Conservation (phyloP, 169 alveolate species). For the Perkinsus olseni region DNA sequence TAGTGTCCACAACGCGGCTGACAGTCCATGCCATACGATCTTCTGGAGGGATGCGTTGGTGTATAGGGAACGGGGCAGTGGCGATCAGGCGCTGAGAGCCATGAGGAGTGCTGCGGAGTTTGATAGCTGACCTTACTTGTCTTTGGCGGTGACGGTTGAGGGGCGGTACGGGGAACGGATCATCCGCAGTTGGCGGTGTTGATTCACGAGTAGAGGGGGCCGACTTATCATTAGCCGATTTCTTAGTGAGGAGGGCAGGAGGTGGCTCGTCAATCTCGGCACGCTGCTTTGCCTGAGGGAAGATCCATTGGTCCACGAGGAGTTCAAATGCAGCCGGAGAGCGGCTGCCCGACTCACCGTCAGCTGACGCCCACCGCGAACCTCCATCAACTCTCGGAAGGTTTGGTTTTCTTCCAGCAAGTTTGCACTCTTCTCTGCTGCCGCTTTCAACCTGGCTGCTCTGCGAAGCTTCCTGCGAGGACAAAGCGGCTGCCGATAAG, state of each 20-base stretch:
- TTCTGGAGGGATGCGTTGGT: background rate
- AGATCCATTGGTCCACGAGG: background rate
- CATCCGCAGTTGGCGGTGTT: background rate
- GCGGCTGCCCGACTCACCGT: background rate
- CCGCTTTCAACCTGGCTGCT: background rate
- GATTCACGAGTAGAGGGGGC: background rate
- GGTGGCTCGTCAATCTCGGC: background rate
- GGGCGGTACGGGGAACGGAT: too few relatives aligned
- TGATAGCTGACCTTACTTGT: background rate
- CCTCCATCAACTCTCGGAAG: background rate
- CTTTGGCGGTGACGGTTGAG: background rate
- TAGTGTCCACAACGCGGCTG: background rate
- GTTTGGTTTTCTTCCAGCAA: background rate
- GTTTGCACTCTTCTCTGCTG: background rate
- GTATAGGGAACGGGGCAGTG: background rate
- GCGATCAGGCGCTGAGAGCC: background rate
- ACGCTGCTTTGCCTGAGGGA: background rate
- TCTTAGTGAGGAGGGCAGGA: background rate
- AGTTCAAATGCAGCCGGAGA: too few relatives aligned
- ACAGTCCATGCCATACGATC: background rate
- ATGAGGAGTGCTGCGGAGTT: background rate
- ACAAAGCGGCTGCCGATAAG: background rate
- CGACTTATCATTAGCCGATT: background rate
- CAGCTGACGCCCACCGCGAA: background rate
- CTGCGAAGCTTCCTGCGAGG: background rate